Evolutionary conservation across 345 rosid species (phyloP).

Genomic region (Trapa bicornis): DNA sequence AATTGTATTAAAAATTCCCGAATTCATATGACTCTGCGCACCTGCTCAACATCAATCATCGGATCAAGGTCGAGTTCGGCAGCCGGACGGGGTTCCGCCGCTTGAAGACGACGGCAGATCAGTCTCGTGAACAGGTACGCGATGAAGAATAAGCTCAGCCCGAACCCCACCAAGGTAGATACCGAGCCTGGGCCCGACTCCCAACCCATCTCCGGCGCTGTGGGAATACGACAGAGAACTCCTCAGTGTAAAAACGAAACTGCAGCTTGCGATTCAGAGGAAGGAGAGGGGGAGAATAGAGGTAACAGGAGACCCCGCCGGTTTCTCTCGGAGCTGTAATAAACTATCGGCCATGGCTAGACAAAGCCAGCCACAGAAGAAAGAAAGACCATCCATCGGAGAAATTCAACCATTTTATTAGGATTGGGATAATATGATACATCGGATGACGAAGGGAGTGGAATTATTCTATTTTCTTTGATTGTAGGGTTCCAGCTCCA

Average conservation of each 20-base stretch:
- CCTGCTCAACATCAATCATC: conserved; percentile 45
- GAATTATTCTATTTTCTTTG: neutral
- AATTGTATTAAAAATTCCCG: too few relatives aligned
- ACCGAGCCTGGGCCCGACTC: conserved; percentile 40
- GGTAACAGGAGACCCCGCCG: neutral
- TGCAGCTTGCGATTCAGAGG: neutral
- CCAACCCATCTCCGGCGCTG: conserved; percentile 24
- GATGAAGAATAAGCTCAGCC: conserved; percentile 48
- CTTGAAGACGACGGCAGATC: conserved; percentile 42
- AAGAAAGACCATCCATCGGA: neutral
- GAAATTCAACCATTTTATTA: neutral
- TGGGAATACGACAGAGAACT: neutral
- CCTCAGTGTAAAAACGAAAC: neutral
- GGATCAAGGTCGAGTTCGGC: conserved; percentile 42
- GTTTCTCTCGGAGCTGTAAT: neutral
- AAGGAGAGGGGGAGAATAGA: neutral
- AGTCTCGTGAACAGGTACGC: conserved; percentile 51
- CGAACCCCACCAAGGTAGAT: conserved; percentile 53
- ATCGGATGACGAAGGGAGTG: too few relatives aligned
- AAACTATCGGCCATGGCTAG: neutral
- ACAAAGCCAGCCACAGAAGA: neutral
- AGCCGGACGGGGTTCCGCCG: conserved; percentile 23
- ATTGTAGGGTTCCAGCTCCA: neutral
- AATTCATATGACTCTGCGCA: neutral
- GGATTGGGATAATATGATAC: neutral